Evolutionary conservation across 352 stramenopile species (phyloP), one percentile per base, ranked within the genome.

Genomic region (Pythium scleroteichum): DNA sequence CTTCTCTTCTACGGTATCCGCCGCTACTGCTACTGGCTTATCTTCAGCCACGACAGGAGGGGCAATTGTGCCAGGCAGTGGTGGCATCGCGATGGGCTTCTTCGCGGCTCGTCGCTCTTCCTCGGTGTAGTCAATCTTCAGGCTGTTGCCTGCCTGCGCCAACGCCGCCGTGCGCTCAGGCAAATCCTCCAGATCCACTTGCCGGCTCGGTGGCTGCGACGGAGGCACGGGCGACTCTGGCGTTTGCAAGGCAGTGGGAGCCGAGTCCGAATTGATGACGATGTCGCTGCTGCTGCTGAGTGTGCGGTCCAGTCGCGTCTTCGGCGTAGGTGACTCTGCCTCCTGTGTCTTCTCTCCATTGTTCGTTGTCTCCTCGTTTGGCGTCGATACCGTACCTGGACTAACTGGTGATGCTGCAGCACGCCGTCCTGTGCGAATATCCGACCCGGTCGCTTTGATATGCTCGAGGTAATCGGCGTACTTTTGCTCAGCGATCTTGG

Each of bases 381-480:
- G 26, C 48, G 44, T 32, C 19, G 62, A 24, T 60, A n/a, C 1
- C 7, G 38, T 23, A n/a, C n/a, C n/a, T 44, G 48, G 4, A 38
- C 13, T 7, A 29, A 5, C 41, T 14, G 26, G 55, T 17, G 60
- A 69, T 12, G 20, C 58, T 17, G 35, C 7, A 24, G 57, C 38
- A 47, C 67, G 38, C 49, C 73, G 63, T 5, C 74, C 82, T n/a
- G 83, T 94, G 0, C 79, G 79, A 55, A 92, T 91, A 67, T 94
- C 82, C 14, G 79, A 90, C 16, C 79, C 79, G 2, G 82, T 85
- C 8, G 64, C 35, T 35, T 78, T 81, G 52, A 94, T 88, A 55
- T 85, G 84, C 20, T 86, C 74, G 0, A 94, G 60, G 59, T 93
- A 94, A 13, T 91, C 78, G 0, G 63, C 69, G 32, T 94, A 94